Base-by-base conservation (phyloP, 2,329 filamentous ascomycete genomes). In the Calonectria crousiana region DNA sequence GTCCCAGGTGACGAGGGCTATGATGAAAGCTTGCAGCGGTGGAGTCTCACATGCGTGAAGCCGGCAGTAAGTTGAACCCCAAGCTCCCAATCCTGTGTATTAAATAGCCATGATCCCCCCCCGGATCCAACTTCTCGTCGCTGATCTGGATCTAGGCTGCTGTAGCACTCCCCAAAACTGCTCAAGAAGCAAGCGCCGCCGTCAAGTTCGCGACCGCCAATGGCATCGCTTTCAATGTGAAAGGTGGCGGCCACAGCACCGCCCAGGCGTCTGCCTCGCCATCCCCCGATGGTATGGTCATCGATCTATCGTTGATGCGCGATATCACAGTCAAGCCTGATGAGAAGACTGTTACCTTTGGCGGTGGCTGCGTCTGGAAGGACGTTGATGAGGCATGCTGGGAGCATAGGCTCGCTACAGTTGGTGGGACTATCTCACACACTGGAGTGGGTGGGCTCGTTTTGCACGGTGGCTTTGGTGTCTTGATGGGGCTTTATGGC, bases 371-470 rank as follows among this genome's bases (percentile, higher is more conserved):
- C 53, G 79, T 85, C 2, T 91, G 90, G 89, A 84, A 83, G 69
- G 88, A 91, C 77, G 87, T 92, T 16, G 90, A 92, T 75, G 82
- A 85, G 8, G 87, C 87, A 0, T 87, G 87, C 0, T 88, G 84
- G 67, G 81, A 86, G 62, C 83, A 90, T 77, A 86, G 87, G 0
- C 86, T 93, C 3, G 91, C 90, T 2, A 90, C 90, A 1, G 89
- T 92, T 0, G 91, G 91, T 11, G 92, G 92, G 3, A 92, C 91
- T 0, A 90, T 93, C 13, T 90, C 90, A 52, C 89, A 92, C 75
- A 93, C 91, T 1, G 91, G 92, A 8, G 89, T 93, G 8, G 91
- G 90, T 2, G 92, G 90, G 0, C 83, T 93, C 18, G 87, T 88
- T 0, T 81, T 92, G 1, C 90, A 90, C 0, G 91, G 91, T 30